These are phyloP conservation scores for Lachancea waltii DNA, from an alignment of 805 yeast species.

Conservation along the genomic window DNA sequence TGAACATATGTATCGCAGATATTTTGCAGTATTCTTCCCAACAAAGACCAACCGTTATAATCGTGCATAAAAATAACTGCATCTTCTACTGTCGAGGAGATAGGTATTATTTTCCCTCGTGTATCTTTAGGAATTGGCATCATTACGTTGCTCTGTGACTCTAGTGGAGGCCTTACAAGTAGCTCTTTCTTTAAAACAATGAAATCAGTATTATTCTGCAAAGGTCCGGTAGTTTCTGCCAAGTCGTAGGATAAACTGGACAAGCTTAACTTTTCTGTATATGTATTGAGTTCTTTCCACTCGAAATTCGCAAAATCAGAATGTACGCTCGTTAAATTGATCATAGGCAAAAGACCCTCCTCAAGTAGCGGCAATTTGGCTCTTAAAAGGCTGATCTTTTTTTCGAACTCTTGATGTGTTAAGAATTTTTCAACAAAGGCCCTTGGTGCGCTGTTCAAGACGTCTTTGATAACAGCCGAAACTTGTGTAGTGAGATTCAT, in stretches of 20 bases:
- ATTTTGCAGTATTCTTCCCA: conserved; percentile 74
- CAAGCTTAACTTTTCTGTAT: conserved; percentile 43
- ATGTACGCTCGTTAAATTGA: conserved; percentile 55
- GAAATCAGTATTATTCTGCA: conserved; percentile 35
- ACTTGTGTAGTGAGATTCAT: conserved; percentile 39
- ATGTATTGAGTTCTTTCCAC: conserved; percentile 52
- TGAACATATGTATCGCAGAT: conserved; percentile 30
- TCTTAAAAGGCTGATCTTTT: conserved; percentile 40
- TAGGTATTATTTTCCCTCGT: conserved; percentile 62
- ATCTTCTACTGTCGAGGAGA: conserved; percentile 31
- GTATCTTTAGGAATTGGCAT: conserved; percentile 50
- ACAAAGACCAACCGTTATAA: conserved; percentile 80
- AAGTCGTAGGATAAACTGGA: conserved; percentile 39
- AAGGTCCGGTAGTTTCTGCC: conserved; percentile 34
- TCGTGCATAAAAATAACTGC: conserved; percentile 61
- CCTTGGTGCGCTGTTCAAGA: conserved; percentile 30
- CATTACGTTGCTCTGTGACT: conserved; percentile 38
- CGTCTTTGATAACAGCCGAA: conserved; percentile 27
- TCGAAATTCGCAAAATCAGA: conserved; percentile 62
- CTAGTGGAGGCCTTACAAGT: conserved; percentile 52
- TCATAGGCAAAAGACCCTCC: conserved; percentile 49
- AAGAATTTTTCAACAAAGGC: conserved; percentile 37
- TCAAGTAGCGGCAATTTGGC: conserved; percentile 66
- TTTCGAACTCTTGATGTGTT: conserved; percentile 30
- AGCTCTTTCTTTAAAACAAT: conserved; percentile 44